These are phyloP conservation scores for Eucalyptus lansdowneana DNA, from an alignment of 345 rosid species.

Conservation along the genomic window DNA sequence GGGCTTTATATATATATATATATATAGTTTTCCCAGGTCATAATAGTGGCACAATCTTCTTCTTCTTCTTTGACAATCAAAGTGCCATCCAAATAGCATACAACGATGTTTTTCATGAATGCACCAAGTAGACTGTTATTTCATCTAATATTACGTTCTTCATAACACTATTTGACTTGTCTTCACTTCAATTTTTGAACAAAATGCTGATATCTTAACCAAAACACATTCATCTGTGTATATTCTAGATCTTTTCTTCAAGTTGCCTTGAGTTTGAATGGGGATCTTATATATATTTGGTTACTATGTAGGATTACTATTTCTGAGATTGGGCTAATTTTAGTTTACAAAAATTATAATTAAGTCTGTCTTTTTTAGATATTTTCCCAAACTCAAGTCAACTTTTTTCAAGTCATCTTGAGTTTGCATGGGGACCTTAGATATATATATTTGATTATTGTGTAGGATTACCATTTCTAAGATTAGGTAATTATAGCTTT, in stretches of 20 bases:
- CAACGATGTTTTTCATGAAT: background rate
- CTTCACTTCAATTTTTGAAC: background rate
- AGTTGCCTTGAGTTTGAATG: too few relatives aligned
- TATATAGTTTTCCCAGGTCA: fast-evolving
- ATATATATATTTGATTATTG: too few relatives aligned
- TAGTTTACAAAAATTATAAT: too few relatives aligned
- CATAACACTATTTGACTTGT: fast-evolving
- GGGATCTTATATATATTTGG: too few relatives aligned
- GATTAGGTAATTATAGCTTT: background rate
- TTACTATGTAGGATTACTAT: too few relatives aligned
- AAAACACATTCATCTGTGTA: background rate
- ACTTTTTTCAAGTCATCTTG: background rate
- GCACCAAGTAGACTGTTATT: background rate
- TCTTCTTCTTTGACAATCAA: too few relatives aligned
- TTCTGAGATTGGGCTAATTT: too few relatives aligned
- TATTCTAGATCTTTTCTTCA: too few relatives aligned
- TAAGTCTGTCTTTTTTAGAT: background rate
- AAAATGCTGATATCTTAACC: background rate
- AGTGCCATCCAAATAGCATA: background rate
- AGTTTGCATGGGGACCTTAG: background rate
- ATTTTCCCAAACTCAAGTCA: background rate
- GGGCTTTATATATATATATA: too few relatives aligned
- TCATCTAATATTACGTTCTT: background rate
- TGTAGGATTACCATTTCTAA: background rate
- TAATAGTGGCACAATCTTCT: background rate